Base-by-base conservation (phyloP, 2,329 filamentous ascomycete genomes). In the Aspergillus pseudoglaucus region DNA sequence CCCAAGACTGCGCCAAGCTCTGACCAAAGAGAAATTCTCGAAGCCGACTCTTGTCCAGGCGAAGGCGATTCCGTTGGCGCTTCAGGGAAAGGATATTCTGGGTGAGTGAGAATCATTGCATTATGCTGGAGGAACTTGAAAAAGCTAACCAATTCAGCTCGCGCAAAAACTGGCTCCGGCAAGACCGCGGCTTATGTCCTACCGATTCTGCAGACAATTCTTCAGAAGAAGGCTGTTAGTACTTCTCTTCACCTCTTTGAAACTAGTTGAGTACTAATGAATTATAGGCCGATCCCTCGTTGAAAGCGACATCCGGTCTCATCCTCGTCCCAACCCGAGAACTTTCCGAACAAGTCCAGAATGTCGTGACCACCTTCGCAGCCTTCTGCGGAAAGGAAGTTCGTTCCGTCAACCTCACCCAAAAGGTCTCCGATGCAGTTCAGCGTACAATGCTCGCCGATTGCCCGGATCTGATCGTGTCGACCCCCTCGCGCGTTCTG, bases 111-210 rank as follows among this genome's bases (percentile, higher is more conserved):
- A 12, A 20, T 10, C 22, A 12, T 39, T 10, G 9, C 5, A n/a
- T 38, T 4, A 3, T 20, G 17, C 10, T 18, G 14, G 27, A 3
- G 18, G 4, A n/a, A 25, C 32, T 14, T n/a, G n/a, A 20, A 6
- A 22, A 7, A 25, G 39, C 58, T 67, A 39, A 67, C 46, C 38
- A 40, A 38, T 51, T 39, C 52, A 78, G 90, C 90, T 47, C 90
- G 91, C 63, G 89, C 91, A 33, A 94, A 91, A 69, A 97, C 93
- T 4, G 93, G 93, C 10, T 95, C 90, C 3, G 93, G 93, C 57
- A 98, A 98, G 77, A 98, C 93, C 9, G 89, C 89, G n/a, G 91
- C 93, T 44, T 97, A 97, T 65, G 75, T 95, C 6, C 77, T 98
- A 38, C 93, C 93, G 1, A 79, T 95, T n/a, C 72, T 98, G 14